Base-by-base conservation (phyloP, 352 stramenopile genomes). In the Phytophthora colocasiae region DNA sequence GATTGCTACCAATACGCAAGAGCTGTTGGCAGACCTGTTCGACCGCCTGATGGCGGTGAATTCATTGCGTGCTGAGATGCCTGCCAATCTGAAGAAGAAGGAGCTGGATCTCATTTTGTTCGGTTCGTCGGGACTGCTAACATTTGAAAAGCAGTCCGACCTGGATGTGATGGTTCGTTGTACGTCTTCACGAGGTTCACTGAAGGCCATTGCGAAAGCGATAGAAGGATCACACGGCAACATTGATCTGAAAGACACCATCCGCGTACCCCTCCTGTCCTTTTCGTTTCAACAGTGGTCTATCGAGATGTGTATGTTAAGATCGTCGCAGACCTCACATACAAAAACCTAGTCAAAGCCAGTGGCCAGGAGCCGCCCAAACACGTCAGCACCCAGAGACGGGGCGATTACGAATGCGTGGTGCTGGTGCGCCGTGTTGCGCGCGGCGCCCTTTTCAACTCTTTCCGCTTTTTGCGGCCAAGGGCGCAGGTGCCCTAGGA, bases 81-180 rank as follows among this genome's bases (percentile, higher is more conserved):
- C 67, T 17, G 54, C 58, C 0, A 73, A 78, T 19, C 66, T 89
- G 19, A 77, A 72, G 26, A 84, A 67, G 58, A 69, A 59, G 63
- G 66, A 75, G 50, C 73, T 82, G 2, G 63, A 87, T 15, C 66
- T 90, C 22, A 55, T 88, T 14, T 65, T 93, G 8, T 93, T 92
- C 39, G 86, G 86, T 0, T 94, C 86, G 12, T 92, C 86, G 31
- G 76, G 71, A 3, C 53, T 94, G 32, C 63, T 94, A 6, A 92
- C 83, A 4, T 93, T 93, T 66, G 86, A 94, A 50, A 77, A 85
- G 15, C 75, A 92, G 45, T 94, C 86, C 0, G 86, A 94, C 67
- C 56, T 94, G 11, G 86, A 93, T 52, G 70, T 92, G 9, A 81
- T 92, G 66, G 49, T 89, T 39, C 38, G 47, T 39, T 63, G 48